Evolutionary conservation across 352 stramenopile genomes (phyloP).

Genomic region (Stramenopiles sp.): DNA sequence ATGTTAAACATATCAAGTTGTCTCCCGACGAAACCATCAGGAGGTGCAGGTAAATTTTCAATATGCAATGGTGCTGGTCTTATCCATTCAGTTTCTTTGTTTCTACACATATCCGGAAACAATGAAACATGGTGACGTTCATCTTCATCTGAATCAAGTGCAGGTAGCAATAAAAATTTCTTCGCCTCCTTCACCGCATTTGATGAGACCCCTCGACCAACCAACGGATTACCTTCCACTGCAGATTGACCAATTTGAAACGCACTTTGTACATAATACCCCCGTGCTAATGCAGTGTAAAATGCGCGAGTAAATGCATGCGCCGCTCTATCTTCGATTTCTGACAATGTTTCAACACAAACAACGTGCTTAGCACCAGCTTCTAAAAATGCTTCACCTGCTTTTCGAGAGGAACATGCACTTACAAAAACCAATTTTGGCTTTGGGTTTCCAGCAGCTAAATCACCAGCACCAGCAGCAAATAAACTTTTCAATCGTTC

Average conservation of each 20-base stretch:
- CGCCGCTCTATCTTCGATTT: conserved; percentile 38
- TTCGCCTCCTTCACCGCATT: neutral
- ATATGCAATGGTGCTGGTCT: too few relatives aligned
- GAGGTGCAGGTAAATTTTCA: too few relatives aligned
- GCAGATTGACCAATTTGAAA: conserved; percentile 42
- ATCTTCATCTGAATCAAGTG: too few relatives aligned
- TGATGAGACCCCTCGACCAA: conserved; percentile 1
- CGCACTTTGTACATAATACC: conserved; percentile 34
- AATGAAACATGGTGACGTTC: too few relatives aligned
- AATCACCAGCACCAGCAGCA: too few relatives aligned
- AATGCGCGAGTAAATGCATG: conserved; percentile 43
- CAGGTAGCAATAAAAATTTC: conserved; percentile 14
- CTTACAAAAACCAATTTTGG: conserved; percentile 55
- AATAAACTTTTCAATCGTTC: too few relatives aligned
- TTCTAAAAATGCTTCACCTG: conserved; percentile 56
- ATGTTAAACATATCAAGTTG: too few relatives aligned
- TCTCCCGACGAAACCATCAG: too few relatives aligned
- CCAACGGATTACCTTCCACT: conserved; percentile 20
- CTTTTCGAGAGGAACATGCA: conserved; percentile 59
- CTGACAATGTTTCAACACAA: conserved; percentile 42
- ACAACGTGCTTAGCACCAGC: conserved; percentile 66
- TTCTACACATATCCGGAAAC: too few relatives aligned
- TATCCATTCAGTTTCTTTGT: too few relatives aligned
- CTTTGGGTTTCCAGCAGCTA: too few relatives aligned
- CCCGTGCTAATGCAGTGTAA: conserved; percentile 39